phyloP scores from a whole-genome alignment of 106 monocot species.

The Dendrobium officinale region DNA sequence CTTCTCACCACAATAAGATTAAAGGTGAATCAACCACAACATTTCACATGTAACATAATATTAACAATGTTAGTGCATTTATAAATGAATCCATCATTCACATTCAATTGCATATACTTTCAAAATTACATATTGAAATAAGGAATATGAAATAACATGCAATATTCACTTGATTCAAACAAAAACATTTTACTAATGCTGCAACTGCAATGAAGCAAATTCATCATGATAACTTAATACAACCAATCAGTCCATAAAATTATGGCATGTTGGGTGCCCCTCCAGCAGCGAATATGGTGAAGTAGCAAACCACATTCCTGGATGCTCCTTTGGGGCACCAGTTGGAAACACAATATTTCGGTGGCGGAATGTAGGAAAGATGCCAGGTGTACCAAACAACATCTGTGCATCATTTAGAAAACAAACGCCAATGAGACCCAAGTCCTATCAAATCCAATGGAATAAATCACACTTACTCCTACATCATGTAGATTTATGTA shows the following conservation, averaged over 20 bases:
- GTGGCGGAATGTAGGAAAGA: not conserved
- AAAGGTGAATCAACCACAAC: not conserved
- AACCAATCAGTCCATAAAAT: not conserved
- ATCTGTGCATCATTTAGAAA: not conserved
- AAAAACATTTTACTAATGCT: not conserved
- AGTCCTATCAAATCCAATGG: not conserved
- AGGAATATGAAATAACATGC: not conserved
- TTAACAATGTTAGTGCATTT: not conserved
- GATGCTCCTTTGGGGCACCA: not conserved
- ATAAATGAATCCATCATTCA: not conserved
- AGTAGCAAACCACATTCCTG: not conserved
- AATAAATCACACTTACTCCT: not conserved
- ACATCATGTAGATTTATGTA: not conserved
- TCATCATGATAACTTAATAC: not conserved
- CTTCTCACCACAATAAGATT: not conserved
- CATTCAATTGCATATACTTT: not conserved
- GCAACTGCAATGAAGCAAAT: not conserved
- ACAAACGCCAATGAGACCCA: not conserved
- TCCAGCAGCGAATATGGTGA: not conserved
- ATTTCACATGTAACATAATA: not conserved
- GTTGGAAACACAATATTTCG: not conserved
- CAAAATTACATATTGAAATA: not conserved
- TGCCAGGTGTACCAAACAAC: not conserved
- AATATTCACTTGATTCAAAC: not conserved
- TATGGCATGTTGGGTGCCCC: not conserved